Evolutionary conservation across 2,329 filamentous ascomycete genomes (phyloP).

Genomic region (Talaromyces funiculosus): DNA sequence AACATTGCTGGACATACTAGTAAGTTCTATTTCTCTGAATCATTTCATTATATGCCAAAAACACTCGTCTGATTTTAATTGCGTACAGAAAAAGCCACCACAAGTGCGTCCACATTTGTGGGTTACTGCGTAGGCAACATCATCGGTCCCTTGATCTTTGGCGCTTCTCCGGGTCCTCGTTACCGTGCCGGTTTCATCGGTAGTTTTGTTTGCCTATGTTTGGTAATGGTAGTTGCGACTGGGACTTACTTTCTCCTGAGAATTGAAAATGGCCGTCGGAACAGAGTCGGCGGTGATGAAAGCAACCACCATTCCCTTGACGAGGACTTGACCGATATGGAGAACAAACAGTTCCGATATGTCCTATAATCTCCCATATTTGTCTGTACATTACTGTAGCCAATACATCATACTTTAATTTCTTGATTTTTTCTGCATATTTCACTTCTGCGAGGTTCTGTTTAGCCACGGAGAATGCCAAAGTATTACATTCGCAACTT

Average conservation of each 20-base stretch:
- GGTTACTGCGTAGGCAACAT: constrained; percentile 10
- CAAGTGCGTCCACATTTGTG: constrained; percentile 6
- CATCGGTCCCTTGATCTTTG: constrained; percentile 7
- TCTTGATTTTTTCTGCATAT: too few species aligned
- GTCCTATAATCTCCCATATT: not conserved
- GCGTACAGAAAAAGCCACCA: constrained; percentile 5
- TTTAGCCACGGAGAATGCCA: not conserved
- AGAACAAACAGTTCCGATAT: not conserved
- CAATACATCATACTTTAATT: not conserved
- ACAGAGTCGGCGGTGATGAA: not conserved
- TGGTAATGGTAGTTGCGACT: not conserved
- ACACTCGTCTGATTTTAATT: not conserved
- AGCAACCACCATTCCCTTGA: not conserved
- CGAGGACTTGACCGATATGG: not conserved
- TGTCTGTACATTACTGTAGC: not conserved
- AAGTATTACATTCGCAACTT: not conserved
- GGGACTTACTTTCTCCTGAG: not conserved
- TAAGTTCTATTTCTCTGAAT: not conserved
- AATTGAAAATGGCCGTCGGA: not conserved
- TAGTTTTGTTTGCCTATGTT: not conserved
- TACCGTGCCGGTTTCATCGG: not conserved
- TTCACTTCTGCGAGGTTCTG: not conserved
- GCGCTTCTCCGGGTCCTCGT: constrained; percentile 5
- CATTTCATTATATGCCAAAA: not conserved
- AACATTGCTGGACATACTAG: constrained; percentile 9